Conservation (phyloP, 495 filamentous ascomycete species). For the Evansstolkia leycettana region DNA sequence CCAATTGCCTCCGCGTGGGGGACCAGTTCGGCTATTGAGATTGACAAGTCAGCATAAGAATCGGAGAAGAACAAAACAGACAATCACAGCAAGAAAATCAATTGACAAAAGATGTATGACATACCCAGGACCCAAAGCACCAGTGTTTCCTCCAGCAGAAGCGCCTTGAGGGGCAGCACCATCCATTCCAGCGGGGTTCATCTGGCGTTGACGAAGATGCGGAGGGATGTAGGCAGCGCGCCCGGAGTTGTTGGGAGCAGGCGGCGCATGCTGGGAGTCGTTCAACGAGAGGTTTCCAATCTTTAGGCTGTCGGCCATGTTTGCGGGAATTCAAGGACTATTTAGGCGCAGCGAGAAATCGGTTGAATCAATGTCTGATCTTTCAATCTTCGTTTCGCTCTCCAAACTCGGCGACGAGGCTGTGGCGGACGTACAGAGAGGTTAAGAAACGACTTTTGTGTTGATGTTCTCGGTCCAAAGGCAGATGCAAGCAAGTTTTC, state of each 20-base stretch:
- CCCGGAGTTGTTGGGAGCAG: conserved; percentile 23
- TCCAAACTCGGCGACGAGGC: not conserved
- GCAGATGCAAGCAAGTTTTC: too few relatives aligned
- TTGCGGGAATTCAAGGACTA: conserved; percentile 24
- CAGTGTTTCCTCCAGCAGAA: conserved; percentile 19
- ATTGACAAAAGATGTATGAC: conserved; percentile 6
- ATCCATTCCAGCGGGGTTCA: conserved; percentile 26
- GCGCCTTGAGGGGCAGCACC: conserved; percentile 21
- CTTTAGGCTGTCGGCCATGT: conserved; percentile 92
- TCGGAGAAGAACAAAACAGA: not conserved
- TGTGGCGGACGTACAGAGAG: conserved; percentile 4
- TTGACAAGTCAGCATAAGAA: conserved; percentile 1
- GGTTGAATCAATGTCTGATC: not conserved
- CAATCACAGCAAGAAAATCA: not conserved
- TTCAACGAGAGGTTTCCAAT: conserved; percentile 74
- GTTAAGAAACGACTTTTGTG: too few relatives aligned
- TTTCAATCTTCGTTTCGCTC: not conserved
- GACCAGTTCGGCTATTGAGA: conserved; percentile 17
- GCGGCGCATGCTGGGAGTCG: conserved; percentile 57
- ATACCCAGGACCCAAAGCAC: conserved; percentile 32
- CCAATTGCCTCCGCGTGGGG: conserved; percentile 60
- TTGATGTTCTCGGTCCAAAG: too few relatives aligned
- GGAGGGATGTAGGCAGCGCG: conserved; percentile 90
- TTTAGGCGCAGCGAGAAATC: not conserved
- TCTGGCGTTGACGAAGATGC: conserved; percentile 60